Evolutionary conservation across 352 stramenopile genomes (phyloP).

Genomic region (Pythium aquatile): DNA sequence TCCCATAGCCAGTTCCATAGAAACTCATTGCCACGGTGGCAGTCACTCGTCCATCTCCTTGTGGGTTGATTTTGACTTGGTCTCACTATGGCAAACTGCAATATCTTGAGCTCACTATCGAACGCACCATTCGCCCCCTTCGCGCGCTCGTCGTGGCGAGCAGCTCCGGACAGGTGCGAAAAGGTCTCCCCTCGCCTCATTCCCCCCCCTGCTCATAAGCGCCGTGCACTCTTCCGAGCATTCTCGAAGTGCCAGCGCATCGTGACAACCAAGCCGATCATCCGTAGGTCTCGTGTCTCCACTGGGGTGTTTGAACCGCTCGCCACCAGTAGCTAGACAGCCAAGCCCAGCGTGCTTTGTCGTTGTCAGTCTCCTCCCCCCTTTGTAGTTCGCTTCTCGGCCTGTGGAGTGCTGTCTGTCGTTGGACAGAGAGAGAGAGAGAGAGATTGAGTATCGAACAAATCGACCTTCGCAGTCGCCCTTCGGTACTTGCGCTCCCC

Average conservation of each 20-base stretch:
- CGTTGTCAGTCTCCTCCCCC: background rate
- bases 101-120: slow-evolving; percentile 7
- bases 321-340: background rate
- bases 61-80: slow-evolving; percentile 24
- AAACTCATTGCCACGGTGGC: background rate
- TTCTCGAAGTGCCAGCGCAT: slow-evolving; percentile 26
- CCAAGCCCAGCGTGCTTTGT: background rate
- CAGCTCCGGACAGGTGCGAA: slow-evolving; percentile 3
- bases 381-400: background rate
- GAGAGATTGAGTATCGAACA: background rate
- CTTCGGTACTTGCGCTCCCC: slow-evolving; percentile 1
- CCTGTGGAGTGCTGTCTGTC: background rate
- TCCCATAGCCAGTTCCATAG: background rate
- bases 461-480: background rate
- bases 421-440: background rate
- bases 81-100: background rate
- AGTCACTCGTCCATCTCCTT: background rate
- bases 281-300: background rate
- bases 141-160: background rate
- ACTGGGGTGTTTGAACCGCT: background rate
- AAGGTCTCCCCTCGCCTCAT: background rate
- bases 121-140: background rate
- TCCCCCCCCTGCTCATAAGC: background rate
- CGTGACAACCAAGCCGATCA: slow-evolving; percentile 7
- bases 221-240: background rate